Evolutionary conservation across 768 basidiomycete species (phyloP).

Genomic region (Hericium rajendrae): DNA sequence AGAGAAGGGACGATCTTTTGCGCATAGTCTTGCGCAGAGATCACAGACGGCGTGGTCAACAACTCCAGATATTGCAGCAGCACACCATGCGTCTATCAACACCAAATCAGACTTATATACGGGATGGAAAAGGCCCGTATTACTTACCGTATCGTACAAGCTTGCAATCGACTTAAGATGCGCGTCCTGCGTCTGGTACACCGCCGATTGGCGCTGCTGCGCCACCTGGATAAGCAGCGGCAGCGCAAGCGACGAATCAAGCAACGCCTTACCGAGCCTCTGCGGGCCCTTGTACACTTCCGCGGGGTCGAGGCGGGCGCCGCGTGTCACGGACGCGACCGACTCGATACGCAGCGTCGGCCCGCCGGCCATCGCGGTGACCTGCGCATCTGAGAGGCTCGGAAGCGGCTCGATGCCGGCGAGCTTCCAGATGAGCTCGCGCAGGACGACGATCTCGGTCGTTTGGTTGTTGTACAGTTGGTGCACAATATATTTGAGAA

Average conservation of each 20-base stretch:
- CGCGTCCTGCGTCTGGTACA: slow-evolving; percentile 62
- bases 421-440: slow-evolving; percentile 92
- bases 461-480: slow-evolving; percentile 77
- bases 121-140: slow-evolving; percentile 8
- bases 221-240: slow-evolving; percentile 89
- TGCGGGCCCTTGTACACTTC: slow-evolving; percentile 60
- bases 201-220: slow-evolving; percentile 81
- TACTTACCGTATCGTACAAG: slow-evolving; percentile 80
- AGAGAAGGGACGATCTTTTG: slow-evolving; percentile 67
- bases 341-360: slow-evolving; percentile 81
- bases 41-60: slow-evolving; percentile 60
- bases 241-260: slow-evolving; percentile 69
- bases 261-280: slow-evolving; percentile 51
- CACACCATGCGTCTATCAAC: slow-evolving; percentile 74
- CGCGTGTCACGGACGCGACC: slow-evolving; percentile 68
- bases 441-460: slow-evolving; percentile 84
- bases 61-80: slow-evolving; percentile 89
- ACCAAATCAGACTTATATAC: slow-evolving; percentile 10
- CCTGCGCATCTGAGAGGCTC: slow-evolving; percentile 80
- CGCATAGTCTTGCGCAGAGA: slow-evolving; percentile 65
- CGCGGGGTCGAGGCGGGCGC: slow-evolving; percentile 58
- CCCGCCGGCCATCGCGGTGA: slow-evolving; percentile 87
- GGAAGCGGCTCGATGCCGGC: slow-evolving; percentile 88
- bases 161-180: slow-evolving; percentile 81
- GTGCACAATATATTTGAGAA: slow-evolving; percentile 87